phyloP scores from a whole-genome alignment of 495 filamentous ascomycete species.

The Penicillium ochrochloron region DNA sequence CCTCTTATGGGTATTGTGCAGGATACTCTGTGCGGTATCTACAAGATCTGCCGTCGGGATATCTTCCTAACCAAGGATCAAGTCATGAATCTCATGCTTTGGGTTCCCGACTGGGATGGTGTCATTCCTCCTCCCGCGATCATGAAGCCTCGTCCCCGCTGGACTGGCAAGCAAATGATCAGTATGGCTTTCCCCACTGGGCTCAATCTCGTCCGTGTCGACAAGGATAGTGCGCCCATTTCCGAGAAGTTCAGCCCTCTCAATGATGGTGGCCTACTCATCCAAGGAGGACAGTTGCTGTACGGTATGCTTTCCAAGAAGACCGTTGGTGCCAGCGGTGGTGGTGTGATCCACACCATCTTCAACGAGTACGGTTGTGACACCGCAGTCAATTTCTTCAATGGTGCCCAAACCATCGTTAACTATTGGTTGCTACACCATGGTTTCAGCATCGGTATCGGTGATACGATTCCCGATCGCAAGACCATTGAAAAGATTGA shows the following conservation, averaged over 20 bases:
- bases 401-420: conserved; percentile 88
- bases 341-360: conserved; percentile 92
- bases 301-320: conserved; percentile 92
- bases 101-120: conserved; percentile 98
- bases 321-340: conserved; percentile 82
- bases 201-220: conserved; percentile 74
- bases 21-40: conserved; percentile 93
- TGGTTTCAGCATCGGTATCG: conserved; percentile 97
- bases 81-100: conserved; percentile 94
- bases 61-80: conserved; percentile 86
- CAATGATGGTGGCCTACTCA: conserved; percentile 78
- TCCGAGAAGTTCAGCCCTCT: conserved; percentile 65
- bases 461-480: conserved; percentile 93
- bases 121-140: conserved; percentile 90
- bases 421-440: conserved; percentile 99
- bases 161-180: conserved; percentile 99
- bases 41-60: conserved; percentile 94
- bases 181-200: conserved; percentile 89
- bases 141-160: conserved; percentile 84
- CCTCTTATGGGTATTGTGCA: conserved; percentile 99
- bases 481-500: conserved; percentile 82
- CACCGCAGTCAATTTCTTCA: conserved; percentile 92
- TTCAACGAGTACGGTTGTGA: conserved; percentile 89
- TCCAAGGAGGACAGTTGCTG: conserved; percentile 87
- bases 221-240: conserved; percentile 56